phyloP scores from a whole-genome alignment of 805 yeast genomes.

The Isabelozyma rhagii region DNA sequence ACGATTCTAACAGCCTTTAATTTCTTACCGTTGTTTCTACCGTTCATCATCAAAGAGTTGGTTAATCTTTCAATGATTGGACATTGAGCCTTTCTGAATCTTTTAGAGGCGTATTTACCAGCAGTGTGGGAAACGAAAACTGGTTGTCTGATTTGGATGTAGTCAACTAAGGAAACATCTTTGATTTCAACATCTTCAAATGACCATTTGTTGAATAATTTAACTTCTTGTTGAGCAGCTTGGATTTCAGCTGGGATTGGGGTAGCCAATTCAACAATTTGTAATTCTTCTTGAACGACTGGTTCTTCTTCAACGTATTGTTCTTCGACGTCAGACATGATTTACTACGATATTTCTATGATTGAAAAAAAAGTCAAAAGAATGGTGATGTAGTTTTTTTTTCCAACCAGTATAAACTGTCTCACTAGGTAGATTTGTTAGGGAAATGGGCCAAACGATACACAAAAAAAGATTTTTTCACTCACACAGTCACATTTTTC shows the following conservation, averaged over 20 bases:
- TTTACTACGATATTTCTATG: constrained; percentile 16
- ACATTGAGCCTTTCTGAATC: constrained; percentile 99
- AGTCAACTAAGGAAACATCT: constrained; percentile 97
- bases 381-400: constrained; percentile 10
- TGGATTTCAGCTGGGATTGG: constrained; percentile 95
- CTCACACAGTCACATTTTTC: background rate
- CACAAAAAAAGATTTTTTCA: background rate
- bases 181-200: constrained; percentile 96
- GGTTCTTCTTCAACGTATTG: constrained; percentile 57
- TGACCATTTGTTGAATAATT: constrained; percentile 99
- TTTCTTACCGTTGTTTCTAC: constrained; percentile 99
- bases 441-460: background rate
- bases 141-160: constrained; percentile 97
- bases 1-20: constrained; percentile 99
- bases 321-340: constrained; percentile 84
- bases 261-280: constrained; percentile 85
- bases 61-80: constrained; percentile 99
- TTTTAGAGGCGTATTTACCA: constrained; percentile 98
- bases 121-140: constrained; percentile 98
- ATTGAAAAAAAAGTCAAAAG: background rate
- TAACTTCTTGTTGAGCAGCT: constrained; percentile 93
- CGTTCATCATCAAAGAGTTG: constrained; percentile 99
- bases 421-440: background rate
- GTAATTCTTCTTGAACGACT: constrained; percentile 82
- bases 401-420: constrained; percentile 3